phyloP scores from a whole-genome alignment of 2,329 filamentous ascomycete genomes.

The Ceratocystis diversiconidia region DNA sequence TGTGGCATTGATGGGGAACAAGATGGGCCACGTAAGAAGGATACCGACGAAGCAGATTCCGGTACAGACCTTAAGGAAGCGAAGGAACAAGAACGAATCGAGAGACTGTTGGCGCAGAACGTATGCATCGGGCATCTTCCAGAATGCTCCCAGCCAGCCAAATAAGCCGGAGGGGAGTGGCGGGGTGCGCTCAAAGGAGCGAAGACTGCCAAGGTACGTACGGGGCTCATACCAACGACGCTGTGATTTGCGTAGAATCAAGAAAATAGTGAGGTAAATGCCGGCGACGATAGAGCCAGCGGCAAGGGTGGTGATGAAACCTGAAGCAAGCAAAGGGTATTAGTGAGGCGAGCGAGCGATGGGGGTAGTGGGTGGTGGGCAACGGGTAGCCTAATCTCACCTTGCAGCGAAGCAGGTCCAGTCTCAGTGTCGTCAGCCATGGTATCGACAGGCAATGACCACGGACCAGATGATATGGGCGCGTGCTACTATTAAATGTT shows the following conservation, averaged over 20 bases:
- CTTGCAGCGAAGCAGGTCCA: constrained; percentile 16
- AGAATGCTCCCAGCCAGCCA: constrained; percentile 50
- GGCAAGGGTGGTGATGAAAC: constrained; percentile 34
- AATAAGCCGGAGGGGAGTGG: constrained; percentile 41
- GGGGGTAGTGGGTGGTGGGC: not conserved
- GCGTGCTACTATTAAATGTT: not conserved
- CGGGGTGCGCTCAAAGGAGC: constrained; percentile 41
- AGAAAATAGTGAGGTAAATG: constrained; percentile 32
- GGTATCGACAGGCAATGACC: not conserved
- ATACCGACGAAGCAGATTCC: constrained; percentile 72
- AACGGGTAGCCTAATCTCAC: not conserved
- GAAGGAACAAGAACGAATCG: constrained; percentile 72
- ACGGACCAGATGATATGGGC: constrained; percentile 3
- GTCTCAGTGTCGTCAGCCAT: constrained; percentile 13
- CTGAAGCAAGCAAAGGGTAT: constrained; percentile 8
- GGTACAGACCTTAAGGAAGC: constrained; percentile 58
- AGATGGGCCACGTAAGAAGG: constrained; percentile 70
- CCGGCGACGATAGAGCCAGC: constrained; percentile 32
- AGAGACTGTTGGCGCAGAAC: constrained; percentile 74
- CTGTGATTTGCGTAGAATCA: constrained; percentile 32
- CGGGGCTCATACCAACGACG: constrained; percentile 36
- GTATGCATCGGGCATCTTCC: constrained; percentile 54
- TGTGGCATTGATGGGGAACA: constrained; percentile 76
- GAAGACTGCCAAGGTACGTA: constrained; percentile 35
- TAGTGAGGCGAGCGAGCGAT: not conserved